These are phyloP conservation scores for Ceratocystis alfenasii DNA, from an alignment of 2,329 filamentous ascomycete genomes.

Conservation along the genomic window DNA sequence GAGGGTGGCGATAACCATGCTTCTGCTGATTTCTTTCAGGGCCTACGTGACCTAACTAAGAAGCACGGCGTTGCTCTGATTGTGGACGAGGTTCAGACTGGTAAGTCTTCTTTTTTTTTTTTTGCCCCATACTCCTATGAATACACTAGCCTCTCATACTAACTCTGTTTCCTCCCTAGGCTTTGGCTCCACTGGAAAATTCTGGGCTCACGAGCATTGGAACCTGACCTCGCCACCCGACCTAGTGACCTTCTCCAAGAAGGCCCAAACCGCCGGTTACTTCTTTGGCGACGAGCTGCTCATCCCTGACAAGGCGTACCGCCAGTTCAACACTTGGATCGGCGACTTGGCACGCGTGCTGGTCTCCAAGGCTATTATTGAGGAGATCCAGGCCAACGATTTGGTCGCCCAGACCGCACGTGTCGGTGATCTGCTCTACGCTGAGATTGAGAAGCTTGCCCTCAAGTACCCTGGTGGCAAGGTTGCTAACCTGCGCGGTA, in stretches of 20 bases:
- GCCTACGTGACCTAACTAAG: conserved; percentile 65
- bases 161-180: conserved; percentile 29
- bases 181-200: conserved; percentile 81
- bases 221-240: conserved; percentile 66
- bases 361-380: conserved; percentile 74
- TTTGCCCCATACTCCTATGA: background rate
- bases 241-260: conserved; percentile 93
- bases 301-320: conserved; percentile 82
- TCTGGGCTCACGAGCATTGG: conserved; percentile 98
- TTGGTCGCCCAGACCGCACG: conserved; percentile 66
- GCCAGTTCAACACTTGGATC: conserved; percentile 98
- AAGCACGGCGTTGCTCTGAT: conserved; percentile 72
- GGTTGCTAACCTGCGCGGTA: conserved; percentile 62
- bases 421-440: conserved; percentile 57
- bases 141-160: background rate
- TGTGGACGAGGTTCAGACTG: conserved; percentile 89
- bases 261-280: conserved; percentile 87
- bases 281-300: conserved; percentile 74
- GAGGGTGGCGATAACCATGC: conserved; percentile 94
- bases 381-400: conserved; percentile 63
- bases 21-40: conserved; percentile 73
- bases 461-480: conserved; percentile 51
- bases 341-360: conserved; percentile 76
- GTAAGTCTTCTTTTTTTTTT: conserved; percentile 14
- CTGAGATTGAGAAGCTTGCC: conserved; percentile 49